Percentiles rank a stretch among this genome's conserved stretches.
phyloP scores from a whole-genome alignment of 2,329 filamentous ascomycete genomes.

The Seiridium cupressi region DNA sequence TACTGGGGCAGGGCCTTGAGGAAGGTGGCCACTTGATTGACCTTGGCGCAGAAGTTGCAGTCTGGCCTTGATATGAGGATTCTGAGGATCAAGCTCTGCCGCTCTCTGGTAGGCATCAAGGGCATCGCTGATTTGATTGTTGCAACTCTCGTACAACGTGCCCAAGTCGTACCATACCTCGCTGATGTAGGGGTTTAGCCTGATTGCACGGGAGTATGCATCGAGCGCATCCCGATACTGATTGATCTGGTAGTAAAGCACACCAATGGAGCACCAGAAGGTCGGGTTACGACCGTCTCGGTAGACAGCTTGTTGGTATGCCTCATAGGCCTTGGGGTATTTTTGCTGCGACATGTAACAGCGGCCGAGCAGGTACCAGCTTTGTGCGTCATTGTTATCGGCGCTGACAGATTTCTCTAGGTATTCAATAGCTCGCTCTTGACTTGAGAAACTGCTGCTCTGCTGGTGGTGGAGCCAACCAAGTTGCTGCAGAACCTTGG shows the following conservation, averaged over 20 bases:
- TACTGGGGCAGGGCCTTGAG: conserved; percentile 70
- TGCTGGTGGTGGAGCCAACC: conserved; percentile 98
- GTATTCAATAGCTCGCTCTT: conserved; percentile 96
- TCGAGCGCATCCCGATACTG: conserved; percentile 97
- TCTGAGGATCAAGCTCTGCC: conserved; percentile 87
- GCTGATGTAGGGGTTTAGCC: conserved; percentile 95
- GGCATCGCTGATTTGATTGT: conserved; percentile 96
- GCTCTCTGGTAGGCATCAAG: conserved; percentile 94
- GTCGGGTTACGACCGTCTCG: conserved; percentile 96
- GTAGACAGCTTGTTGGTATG: conserved; percentile 98
- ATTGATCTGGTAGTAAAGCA: conserved; percentile 99
- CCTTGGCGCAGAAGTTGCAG: conserved; percentile 85
- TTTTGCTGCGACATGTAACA: conserved; percentile 99
- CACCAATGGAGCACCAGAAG: conserved; percentile 99
- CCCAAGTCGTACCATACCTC: conserved; percentile 99
- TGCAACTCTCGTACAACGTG: conserved; percentile 97
- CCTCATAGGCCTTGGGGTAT: conserved; percentile 97
- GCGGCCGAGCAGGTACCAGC: conserved; percentile 95
- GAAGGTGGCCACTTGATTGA: conserved; percentile 69
- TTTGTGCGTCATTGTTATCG: conserved; percentile 92
- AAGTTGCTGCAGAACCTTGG: conserved; percentile 95
- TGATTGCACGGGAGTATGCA: conserved; percentile 94
- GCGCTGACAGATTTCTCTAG: conserved; percentile 94
- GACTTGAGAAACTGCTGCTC: conserved; percentile 84
- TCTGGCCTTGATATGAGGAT: conserved; percentile 94